These are phyloP conservation scores for Saturnispora quitensis DNA, from an alignment of 805 yeast species.

Conservation along the genomic window DNA sequence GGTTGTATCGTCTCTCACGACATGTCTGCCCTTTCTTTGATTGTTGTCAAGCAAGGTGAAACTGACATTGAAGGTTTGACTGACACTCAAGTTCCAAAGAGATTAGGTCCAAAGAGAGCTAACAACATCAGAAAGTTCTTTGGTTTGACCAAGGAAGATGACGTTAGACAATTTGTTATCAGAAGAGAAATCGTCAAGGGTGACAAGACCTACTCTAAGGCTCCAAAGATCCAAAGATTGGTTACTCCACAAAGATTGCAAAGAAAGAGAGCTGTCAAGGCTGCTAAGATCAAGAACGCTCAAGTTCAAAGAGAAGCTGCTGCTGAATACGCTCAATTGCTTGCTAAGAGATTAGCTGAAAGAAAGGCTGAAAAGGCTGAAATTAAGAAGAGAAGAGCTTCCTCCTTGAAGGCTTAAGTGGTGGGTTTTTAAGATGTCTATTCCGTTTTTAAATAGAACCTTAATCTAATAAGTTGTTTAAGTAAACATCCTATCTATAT, in stretches of 20 bases:
- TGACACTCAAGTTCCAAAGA: slow-evolving; percentile 90
- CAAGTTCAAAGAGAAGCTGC: slow-evolving; percentile 99
- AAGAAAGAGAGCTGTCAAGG: slow-evolving; percentile 95
- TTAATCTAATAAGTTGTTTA: slow-evolving; percentile 3
- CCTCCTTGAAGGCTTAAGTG: slow-evolving; percentile 79
- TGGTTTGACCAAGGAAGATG: slow-evolving; percentile 93
- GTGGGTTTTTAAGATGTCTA: slow-evolving; percentile 3
- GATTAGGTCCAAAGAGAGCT: slow-evolving; percentile 99
- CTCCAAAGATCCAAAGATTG: slow-evolving; percentile 99
- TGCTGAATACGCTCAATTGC: slow-evolving; percentile 98
- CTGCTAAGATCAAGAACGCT: slow-evolving; percentile 92
- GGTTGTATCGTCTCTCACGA: slow-evolving; percentile 98
- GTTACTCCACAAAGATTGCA: slow-evolving; percentile 98
- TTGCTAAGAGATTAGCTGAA: slow-evolving; percentile 97
- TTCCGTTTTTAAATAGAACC: not conserved
- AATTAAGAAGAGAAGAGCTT: slow-evolving; percentile 99
- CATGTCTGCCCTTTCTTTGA: slow-evolving; percentile 89
- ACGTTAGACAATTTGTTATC: slow-evolving; percentile 83
- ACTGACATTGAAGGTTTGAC: slow-evolving; percentile 93
- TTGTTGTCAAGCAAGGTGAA: slow-evolving; percentile 96
- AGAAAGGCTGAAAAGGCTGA: slow-evolving; percentile 98
- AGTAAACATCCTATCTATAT: not conserved
- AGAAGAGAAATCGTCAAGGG: slow-evolving; percentile 98
- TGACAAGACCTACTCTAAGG: slow-evolving; percentile 98
- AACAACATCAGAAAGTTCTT: slow-evolving; percentile 99